Conservation (phyloP, 768 basidiomycete genomes). For the Boletus vermiculosoides region DNA sequence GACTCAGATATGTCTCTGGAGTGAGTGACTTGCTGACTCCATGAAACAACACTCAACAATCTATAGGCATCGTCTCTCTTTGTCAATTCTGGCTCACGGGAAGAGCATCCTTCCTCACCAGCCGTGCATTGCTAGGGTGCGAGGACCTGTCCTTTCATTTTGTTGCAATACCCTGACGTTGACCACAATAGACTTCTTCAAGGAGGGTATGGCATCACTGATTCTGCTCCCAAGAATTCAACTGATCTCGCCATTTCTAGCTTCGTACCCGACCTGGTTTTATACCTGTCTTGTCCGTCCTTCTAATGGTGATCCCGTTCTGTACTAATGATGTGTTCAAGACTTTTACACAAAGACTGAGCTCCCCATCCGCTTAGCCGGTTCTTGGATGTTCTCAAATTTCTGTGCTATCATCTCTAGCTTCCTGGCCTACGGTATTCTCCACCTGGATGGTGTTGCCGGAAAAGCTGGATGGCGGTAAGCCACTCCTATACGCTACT, state of each 20-base stretch:
- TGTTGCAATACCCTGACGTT: not conserved
- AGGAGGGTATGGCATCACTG: slow-evolving; percentile 37
- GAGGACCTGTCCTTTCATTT: no score
- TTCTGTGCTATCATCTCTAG: slow-evolving; percentile 52
- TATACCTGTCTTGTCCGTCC: slow-evolving; percentile 57
- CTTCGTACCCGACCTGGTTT: slow-evolving; percentile 57
- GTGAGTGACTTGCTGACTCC: no score
- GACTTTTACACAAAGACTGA: slow-evolving; percentile 58
- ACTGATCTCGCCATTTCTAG: slow-evolving; percentile 21
- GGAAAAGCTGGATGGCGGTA: slow-evolving; percentile 19
- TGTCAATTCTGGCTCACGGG: no score
- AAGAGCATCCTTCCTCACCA: no score
- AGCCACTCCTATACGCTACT: slow-evolving; percentile 26
- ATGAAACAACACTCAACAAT: no score
- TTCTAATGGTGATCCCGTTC: not conserved
- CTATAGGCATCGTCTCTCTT: no score
- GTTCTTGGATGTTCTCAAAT: slow-evolving; percentile 67
- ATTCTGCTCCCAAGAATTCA: not conserved
- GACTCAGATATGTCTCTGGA: no score
- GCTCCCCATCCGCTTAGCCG: slow-evolving; percentile 54
- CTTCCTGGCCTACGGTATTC: slow-evolving; percentile 65
- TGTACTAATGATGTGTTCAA: not conserved
- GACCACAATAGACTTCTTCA: slow-evolving; percentile 37
- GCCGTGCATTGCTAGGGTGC: no score
- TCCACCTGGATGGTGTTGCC: slow-evolving; percentile 25